These are phyloP conservation scores for Adenanthera pavonina DNA, from an alignment of 306 rosid genomes.

Conservation along the genomic window DNA sequence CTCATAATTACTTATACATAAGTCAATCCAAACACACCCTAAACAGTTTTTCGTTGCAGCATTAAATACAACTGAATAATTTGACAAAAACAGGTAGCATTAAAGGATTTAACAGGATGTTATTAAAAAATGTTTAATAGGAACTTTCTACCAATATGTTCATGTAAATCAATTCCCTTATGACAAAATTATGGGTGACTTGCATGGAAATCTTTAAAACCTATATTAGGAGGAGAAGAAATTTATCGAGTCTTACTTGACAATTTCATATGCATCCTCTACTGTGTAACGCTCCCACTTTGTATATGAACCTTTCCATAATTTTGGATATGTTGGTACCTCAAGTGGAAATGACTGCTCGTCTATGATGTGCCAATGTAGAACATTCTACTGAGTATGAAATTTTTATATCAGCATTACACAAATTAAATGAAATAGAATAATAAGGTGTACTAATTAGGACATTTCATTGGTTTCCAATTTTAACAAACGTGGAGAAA, in stretches of 20 bases:
- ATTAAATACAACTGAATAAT: background rate
- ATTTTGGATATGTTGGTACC: slow-evolving; percentile 84
- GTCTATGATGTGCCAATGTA: slow-evolving; percentile 97
- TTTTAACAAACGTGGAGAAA: slow-evolving; percentile 26
- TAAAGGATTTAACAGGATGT: background rate
- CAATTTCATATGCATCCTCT: slow-evolving; percentile 93
- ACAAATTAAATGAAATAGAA: slow-evolving; percentile 43
- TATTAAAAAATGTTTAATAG: background rate
- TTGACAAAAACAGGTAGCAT: background rate
- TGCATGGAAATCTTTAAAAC: slow-evolving; percentile 9
- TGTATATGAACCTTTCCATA: slow-evolving; percentile 91
- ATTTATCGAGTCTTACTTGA: slow-evolving; percentile 66
- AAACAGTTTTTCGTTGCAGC: background rate
- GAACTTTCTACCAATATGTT: slow-evolving; percentile 7
- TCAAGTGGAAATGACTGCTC: slow-evolving; percentile 88
- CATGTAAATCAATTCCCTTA: slow-evolving; percentile 3
- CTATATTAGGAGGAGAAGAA: slow-evolving; percentile 35
- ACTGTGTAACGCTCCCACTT: slow-evolving; percentile 87
- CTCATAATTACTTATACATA: too few species aligned
- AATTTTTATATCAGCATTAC: slow-evolving; percentile 50
- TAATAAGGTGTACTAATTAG: slow-evolving; percentile 25
- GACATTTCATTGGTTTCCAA: slow-evolving; percentile 31
- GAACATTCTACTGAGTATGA: slow-evolving; percentile 80
- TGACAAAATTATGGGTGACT: background rate
- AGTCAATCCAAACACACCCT: too few species aligned